Evolutionary conservation across 1,284 basidiomycete species (phyloP), one percentile per base, ranked within the genome.

Genomic region (Leccinum variabile): DNA sequence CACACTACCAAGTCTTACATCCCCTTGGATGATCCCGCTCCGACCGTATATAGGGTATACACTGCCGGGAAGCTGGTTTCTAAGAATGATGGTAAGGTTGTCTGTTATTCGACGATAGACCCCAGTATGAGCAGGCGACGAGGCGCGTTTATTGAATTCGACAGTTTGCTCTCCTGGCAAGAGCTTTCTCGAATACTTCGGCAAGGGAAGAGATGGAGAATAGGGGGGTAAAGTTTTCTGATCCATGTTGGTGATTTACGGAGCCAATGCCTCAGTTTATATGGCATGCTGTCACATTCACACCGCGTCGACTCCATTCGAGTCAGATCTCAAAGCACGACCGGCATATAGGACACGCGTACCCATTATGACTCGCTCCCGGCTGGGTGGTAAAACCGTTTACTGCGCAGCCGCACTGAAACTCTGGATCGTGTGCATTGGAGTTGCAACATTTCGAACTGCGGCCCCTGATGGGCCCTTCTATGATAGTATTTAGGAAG

Each of bases 61-160:
- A 41, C 61, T 64, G 8, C 68, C 68, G 6, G 68, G 74, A 37
- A 55, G 57, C 28, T 73, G 72, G 55, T 66, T 60, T 54, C 64
- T 67, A 14, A 73, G 65, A 54, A 68, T 49, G 25, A 76, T 41
- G 22, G 71, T 72, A 49, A 75, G 61, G 5, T 54, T 57, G 28
- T 74, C 70, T n/a, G 75, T 75, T 63, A 73, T 76, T 59, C 74
- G 70, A 56, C 71, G 71, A 56, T 73, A 75, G 54, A 69, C 65
- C 14, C 70, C 72, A 0, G 54, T 57, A 30, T 54, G 63, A 55
- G 56, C 39, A 41, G 44, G 65, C 11, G 61, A 60, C 5, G 41
- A 44, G 33, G 41, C 28, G 25, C 58, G 60, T n/a, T 57, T 67
- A 59, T 54, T 58, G 41, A 55, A 64, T 56, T 65, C 69, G 3